Evolutionary conservation across 495 filamentous ascomycete genomes (phyloP).

Genomic region (Aspergillus cristatus): DNA sequence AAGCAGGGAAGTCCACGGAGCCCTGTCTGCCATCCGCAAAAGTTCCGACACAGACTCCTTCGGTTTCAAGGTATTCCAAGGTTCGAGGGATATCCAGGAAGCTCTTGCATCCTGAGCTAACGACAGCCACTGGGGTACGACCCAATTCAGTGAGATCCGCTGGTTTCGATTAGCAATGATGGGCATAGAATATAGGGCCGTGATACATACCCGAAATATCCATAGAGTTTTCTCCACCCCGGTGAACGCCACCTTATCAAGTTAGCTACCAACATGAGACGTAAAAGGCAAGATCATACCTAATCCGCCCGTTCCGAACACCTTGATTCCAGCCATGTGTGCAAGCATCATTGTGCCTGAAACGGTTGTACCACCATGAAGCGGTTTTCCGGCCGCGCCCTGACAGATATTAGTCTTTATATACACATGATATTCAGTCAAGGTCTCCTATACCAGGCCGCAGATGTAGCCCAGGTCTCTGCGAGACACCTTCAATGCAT

Average conservation of each 20-base stretch:
- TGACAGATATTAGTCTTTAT: no score
- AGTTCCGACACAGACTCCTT: constrained; percentile 77
- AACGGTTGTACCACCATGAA: constrained; percentile 88
- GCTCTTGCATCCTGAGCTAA: constrained; percentile 88
- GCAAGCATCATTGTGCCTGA: constrained; percentile 89
- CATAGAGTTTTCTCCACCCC: constrained; percentile 75
- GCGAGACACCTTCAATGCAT: constrained; percentile 71
- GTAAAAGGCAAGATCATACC: constrained; percentile 15
- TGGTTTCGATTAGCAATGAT: constrained; percentile 8
- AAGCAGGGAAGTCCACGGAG: constrained; percentile 74
- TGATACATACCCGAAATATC: constrained; percentile 59
- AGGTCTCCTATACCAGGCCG: constrained; percentile 54
- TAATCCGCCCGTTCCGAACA: constrained; percentile 77
- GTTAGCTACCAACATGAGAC: constrained; percentile 4
- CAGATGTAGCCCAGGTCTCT: constrained; percentile 75
- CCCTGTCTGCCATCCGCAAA: constrained; percentile 70
- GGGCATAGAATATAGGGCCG: background rate
- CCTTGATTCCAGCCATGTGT: constrained; percentile 75
- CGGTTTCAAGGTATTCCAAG: constrained; percentile 89
- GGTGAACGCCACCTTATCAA: constrained; percentile 78
- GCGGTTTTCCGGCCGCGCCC: constrained; percentile 52
- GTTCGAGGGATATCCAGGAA: constrained; percentile 89
- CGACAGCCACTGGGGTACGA: constrained; percentile 79
- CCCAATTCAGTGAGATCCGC: constrained; percentile 93
- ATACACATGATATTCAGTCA: no score